Evolutionary conservation across 2,329 filamentous ascomycete species (phyloP).

Genomic region (Aspergillaceae sp.): DNA sequence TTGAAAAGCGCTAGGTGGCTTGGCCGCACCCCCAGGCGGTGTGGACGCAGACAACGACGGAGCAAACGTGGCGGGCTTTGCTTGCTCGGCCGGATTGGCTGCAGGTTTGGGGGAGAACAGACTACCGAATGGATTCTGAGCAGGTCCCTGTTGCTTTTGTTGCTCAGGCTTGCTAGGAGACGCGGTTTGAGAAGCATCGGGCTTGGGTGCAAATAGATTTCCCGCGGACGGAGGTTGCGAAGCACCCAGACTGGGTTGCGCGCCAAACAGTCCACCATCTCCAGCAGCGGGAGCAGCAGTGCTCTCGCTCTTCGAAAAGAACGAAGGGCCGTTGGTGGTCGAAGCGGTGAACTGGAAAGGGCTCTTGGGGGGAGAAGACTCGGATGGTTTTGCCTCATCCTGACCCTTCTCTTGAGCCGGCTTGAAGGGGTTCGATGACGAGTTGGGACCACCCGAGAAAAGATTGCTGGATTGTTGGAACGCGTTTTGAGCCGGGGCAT

Average conservation of each 20-base stretch:
- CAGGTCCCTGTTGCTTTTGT: conserved; percentile 9
- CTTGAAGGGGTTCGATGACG: conserved; percentile 1
- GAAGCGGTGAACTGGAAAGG: conserved; percentile 9
- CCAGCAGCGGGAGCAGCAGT: conserved; percentile 4
- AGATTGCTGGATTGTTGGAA: conserved; percentile 17
- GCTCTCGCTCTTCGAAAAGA: conserved; percentile 13
- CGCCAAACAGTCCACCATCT: conserved; percentile 8
- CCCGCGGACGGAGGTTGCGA: conserved; percentile 12
- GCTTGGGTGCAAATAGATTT: conserved; percentile 16
- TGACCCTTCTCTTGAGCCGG: conserved; percentile 8
- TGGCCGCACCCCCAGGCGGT: neutral
- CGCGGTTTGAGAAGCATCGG: neutral
- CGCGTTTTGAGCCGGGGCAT: conserved; percentile 11
- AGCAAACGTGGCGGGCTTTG: conserved; percentile 7
- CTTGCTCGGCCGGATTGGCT: conserved; percentile 5
- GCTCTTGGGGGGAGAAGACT: conserved; percentile 6
- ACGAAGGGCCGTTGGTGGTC: conserved; percentile 6
- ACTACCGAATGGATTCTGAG: conserved; percentile 6
- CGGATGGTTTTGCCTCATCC: conserved; percentile 7
- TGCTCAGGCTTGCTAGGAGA: conserved; percentile 6
- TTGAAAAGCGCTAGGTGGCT: conserved; percentile 6
- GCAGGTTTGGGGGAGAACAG: conserved; percentile 12
- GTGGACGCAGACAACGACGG: conserved; percentile 10
- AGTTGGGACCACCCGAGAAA: conserved; percentile 7
- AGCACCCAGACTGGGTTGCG: conserved; percentile 1